phyloP scores from a whole-genome alignment of 75 land plant species.

The Pseudotsuga menziesii region DNA sequence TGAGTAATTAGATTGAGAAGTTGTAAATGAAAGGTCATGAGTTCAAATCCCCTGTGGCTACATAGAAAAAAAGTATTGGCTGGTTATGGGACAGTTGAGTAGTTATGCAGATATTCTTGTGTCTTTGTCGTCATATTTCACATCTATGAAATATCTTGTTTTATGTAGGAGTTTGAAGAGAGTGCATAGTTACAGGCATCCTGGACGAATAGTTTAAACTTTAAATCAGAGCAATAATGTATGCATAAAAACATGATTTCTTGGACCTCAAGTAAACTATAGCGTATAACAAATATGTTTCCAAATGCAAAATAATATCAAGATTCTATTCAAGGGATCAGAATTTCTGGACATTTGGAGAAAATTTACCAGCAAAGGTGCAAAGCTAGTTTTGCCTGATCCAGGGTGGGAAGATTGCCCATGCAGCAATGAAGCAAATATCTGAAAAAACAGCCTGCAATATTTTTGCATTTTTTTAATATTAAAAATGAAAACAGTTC shows the following conservation, averaged over 20 bases:
- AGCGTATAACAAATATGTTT: background rate
- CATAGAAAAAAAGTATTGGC: too few species aligned
- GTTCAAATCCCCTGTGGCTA: too few species aligned
- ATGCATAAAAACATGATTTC: background rate
- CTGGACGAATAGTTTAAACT: background rate
- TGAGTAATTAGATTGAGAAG: too few species aligned
- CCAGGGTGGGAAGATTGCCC: background rate
- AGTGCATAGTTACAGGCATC: background rate
- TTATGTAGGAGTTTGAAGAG: background rate
- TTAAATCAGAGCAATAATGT: background rate
- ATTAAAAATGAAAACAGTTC: too few species aligned
- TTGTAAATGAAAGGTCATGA: too few species aligned
- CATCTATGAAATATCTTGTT: background rate
- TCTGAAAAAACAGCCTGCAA: background rate
- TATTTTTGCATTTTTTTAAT: background rate
- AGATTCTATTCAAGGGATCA: too few species aligned
- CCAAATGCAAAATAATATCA: too few species aligned
- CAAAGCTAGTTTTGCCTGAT: background rate
- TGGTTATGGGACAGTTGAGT: too few species aligned
- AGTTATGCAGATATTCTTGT: background rate
- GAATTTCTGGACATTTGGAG: background rate
- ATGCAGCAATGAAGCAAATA: background rate
- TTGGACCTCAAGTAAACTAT: background rate
- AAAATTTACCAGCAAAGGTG: background rate
- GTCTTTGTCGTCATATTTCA: background rate